phyloP scores from a whole-genome alignment of 2,329 filamentous ascomycete species.

The Sclerotinia spermophila region DNA sequence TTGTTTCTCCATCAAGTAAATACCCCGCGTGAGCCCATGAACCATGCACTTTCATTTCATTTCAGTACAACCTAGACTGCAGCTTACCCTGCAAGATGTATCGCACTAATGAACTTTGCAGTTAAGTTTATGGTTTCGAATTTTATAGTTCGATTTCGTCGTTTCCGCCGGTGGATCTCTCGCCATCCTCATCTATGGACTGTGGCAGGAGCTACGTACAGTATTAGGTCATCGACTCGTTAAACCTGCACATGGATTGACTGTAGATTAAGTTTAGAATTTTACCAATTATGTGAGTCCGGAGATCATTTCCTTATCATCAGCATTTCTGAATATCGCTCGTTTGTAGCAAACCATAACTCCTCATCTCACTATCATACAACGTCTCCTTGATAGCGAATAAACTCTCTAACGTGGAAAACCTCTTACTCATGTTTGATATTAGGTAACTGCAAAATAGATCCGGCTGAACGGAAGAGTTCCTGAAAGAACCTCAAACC shows the following conservation, averaged over 20 bases:
- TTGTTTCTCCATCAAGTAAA: not conserved
- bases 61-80: not conserved
- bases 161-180: not conserved
- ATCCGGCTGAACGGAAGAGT: not conserved
- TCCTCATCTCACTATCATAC: not conserved
- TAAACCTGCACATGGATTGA: not conserved
- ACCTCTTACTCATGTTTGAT: not conserved
- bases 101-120: not conserved
- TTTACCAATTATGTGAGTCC: not conserved
- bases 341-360: not conserved
- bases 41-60: constrained; percentile 1
- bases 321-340: not conserved
- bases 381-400: not conserved
- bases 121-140: not conserved
- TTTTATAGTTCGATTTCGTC: not conserved
- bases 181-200: not conserved
- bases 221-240: not conserved
- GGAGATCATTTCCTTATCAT: not conserved
- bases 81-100: constrained; percentile 10
- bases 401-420: not conserved
- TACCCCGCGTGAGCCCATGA: constrained; percentile 5
- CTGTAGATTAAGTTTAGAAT: not conserved
- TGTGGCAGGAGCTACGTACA: not conserved
- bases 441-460: not conserved
- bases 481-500: not conserved